phyloP scores from a whole-genome alignment of 2,329 filamentous ascomycete species.

The Chrysoporthe cubensis region DNA sequence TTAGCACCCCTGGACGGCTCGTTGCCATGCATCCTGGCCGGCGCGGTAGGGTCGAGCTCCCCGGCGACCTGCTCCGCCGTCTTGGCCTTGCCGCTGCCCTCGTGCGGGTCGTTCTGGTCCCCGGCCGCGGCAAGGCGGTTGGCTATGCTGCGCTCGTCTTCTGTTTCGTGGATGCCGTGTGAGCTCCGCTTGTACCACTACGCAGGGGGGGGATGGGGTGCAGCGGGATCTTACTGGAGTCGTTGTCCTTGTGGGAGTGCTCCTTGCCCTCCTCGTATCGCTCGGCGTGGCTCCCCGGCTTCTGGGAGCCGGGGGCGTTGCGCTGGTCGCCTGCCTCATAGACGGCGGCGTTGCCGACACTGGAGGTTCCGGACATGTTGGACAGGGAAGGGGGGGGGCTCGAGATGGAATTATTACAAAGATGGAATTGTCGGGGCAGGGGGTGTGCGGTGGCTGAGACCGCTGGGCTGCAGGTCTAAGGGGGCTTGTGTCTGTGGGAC shows the following conservation, averaged over 20 bases:
- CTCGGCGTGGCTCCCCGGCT: conserved; percentile 47
- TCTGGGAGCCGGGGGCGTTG: conserved; percentile 59
- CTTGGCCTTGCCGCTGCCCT: conserved; percentile 34
- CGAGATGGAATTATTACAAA: neutral
- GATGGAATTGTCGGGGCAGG: neutral
- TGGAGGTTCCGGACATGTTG: conserved; percentile 53
- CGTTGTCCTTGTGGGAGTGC: conserved; percentile 69
- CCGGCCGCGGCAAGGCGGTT: conserved; percentile 67
- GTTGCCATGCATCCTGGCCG: conserved; percentile 69
- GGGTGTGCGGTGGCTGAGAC: too few relatives aligned
- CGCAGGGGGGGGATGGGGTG: too few relatives aligned
- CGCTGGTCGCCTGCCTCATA: conserved; percentile 81
- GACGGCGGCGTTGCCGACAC: conserved; percentile 66
- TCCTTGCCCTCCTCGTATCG: conserved; percentile 74
- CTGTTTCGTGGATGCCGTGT: conserved; percentile 39
- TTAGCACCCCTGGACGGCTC: conserved; percentile 75
- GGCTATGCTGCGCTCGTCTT: conserved; percentile 73
- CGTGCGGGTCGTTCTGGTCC: conserved; percentile 28
- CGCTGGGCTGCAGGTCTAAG: too few relatives aligned
- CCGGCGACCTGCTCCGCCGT: conserved; percentile 36
- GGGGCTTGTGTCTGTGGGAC: too few relatives aligned
- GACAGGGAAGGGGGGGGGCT: neutral
- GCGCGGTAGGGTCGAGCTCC: conserved; percentile 29
- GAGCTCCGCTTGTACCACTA: neutral
- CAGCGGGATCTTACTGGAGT: conserved; percentile 66